Evolutionary conservation across 176 grass and related monocot species (phyloP), one percentile per base, ranked within the genome.

Genomic region (Triticum dicoccoides): DNA sequence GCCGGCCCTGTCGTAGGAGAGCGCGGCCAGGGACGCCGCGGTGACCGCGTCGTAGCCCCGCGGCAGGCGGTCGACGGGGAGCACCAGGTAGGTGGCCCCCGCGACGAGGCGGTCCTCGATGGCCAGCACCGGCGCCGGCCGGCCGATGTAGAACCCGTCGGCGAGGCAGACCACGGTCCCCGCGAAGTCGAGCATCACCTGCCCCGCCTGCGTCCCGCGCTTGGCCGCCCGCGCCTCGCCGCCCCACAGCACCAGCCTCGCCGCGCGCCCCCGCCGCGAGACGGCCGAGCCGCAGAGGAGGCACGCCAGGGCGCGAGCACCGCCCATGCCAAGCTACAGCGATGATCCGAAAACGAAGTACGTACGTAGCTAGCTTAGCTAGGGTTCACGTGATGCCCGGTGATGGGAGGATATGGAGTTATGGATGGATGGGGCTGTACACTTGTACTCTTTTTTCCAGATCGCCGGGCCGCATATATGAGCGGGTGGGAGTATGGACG

Each of bases 51-150:
- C 85, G 76, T 82, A 54, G 25, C 77, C 75, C 39, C 79, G 89
- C 8, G 91, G 93, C 44, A 98, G 76, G 5, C 91, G 95, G 69
- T 95, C 95, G n/a, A 93, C 87, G 25, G 95, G 95, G 39, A 98
- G 85, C 79, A 98, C 90, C 9, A 95, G 85, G 82, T 98, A 98
- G 3, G 91, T 90, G 32, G 25, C 3, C 56, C 95, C 93, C 2
- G 73, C 70, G 33, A 64, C 71, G 83, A 98, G 89, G 8, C 78
- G 61, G 63, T 95, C 91, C 81, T 91, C 93, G 58, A 93, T 80
- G 59, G 95, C 86, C 21, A 98, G 85, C 56, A 93, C 88, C 8
- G 95, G 95, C 24, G 92, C 71, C 0, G 93, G 87, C 1, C 88
- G 87, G 21, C 91, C 93, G 65, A 98, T 67, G 85, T 59, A 95